Conservation (phyloP, 2,329 filamentous ascomycete species). For the Coniella vitis region DNA sequence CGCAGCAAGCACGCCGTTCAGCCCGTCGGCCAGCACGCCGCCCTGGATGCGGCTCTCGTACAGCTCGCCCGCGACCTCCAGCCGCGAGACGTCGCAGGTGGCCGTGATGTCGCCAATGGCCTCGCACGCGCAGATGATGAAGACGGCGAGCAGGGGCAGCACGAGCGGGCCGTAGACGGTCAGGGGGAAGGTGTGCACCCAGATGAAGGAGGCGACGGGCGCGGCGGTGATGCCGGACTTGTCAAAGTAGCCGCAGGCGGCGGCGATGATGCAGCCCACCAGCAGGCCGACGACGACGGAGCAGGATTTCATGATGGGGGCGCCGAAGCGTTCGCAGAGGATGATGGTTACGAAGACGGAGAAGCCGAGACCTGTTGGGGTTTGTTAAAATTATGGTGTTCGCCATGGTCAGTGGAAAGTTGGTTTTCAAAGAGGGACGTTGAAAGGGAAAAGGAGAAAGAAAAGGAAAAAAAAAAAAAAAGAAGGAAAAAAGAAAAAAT, state of each 20-base stretch:
- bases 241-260: constrained; percentile 72
- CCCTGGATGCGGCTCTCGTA: constrained; percentile 77
- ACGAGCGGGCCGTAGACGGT: constrained; percentile 67
- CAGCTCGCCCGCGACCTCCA: constrained; percentile 63
- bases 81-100: constrained; percentile 71
- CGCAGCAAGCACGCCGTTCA: constrained; percentile 68
- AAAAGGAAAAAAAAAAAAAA: too few species aligned
- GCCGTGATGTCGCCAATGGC: constrained; percentile 76
- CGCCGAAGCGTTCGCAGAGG: constrained; percentile 71
- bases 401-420: too few species aligned
- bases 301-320: constrained; percentile 77
- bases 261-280: constrained; percentile 71
- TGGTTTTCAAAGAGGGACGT: neutral
- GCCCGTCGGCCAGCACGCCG: constrained; percentile 68
- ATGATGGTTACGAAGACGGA: constrained; percentile 75
- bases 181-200: constrained; percentile 71
- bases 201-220: constrained; percentile 67
- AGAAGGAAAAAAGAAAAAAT: neutral
- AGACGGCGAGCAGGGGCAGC: constrained; percentile 62
- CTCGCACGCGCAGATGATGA: constrained; percentile 70
- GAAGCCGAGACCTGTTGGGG: constrained; percentile 55
- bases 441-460: too few species aligned
- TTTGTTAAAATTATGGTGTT: too few species aligned
- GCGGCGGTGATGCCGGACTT: constrained; percentile 63
- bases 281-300: constrained; percentile 70